Conservation (phyloP, 768 basidiomycete genomes). For the Termitomyces sp. region DNA sequence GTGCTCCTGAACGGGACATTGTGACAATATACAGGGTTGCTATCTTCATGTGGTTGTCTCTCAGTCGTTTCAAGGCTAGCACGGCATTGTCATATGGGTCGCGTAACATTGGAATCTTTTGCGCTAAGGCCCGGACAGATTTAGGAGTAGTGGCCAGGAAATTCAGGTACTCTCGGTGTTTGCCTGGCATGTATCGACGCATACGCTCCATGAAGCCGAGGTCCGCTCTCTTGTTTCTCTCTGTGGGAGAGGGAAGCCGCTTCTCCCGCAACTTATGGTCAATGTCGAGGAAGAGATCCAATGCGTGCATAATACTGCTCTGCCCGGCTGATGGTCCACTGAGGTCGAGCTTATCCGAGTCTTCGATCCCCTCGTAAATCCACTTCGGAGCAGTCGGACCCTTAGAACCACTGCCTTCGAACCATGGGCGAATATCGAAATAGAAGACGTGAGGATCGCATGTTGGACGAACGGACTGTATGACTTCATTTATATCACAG, state of each 20-base stretch:
- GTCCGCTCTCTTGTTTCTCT: constrained; percentile 59
- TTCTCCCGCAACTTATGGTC: constrained; percentile 77
- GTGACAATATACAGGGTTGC: constrained; percentile 84
- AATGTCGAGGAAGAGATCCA: constrained; percentile 84
- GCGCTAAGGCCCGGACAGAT: constrained; percentile 59
- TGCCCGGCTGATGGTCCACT: constrained; percentile 94
- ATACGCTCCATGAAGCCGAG: constrained; percentile 88
- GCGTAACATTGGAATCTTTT: constrained; percentile 48
- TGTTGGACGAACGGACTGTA: constrained; percentile 58
- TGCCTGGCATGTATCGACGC: constrained; percentile 92
- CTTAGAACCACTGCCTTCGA: constrained; percentile 69
- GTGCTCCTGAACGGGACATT: constrained; percentile 60
- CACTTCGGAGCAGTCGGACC: constrained; percentile 47
- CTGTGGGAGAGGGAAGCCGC: constrained; percentile 62
- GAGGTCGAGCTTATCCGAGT: constrained; percentile 53
- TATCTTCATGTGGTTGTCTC: constrained; percentile 86
- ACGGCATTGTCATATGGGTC: constrained; percentile 81
- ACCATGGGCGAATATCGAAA: constrained; percentile 90
- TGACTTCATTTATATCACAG: constrained; percentile 65
- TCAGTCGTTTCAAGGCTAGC: constrained; percentile 69
- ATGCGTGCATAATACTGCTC: constrained; percentile 82
- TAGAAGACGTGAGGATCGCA: constrained; percentile 89
- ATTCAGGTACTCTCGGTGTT: constrained; percentile 79
- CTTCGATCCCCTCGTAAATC: constrained; percentile 75
- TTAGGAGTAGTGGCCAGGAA: constrained; percentile 55